Base-by-base conservation (phyloP, 371 early-diverging fungal species). In the Mucor lusitanicus region DNA sequence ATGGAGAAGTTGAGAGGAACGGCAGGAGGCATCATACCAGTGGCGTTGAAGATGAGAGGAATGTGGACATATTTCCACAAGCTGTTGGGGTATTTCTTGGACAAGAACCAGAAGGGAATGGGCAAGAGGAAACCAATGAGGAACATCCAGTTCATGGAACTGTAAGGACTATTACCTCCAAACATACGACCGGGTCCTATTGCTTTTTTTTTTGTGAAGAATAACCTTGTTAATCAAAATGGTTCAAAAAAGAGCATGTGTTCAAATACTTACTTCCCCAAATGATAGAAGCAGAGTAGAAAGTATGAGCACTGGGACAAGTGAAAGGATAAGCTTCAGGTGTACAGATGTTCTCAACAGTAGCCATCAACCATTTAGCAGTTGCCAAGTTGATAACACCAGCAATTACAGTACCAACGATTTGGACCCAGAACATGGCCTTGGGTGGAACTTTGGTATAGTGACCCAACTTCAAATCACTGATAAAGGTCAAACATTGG, bases 121-220 rank as follows among this genome's bases (percentile, higher is more conserved):
- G 91, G 90, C 0, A 91, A 64, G 30, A 91, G 11, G 35, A 85
- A 76, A 33, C 93, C 93, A 35, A 89, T 72, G 7, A 91, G 65
- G 78, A 91, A 90, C 67, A 88, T 82, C 68, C 80, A 90, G 21
- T 84, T 69, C 58, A 85, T 78, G 0, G 75, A 44, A 3, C 74
- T 69, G 68, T 92, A 92, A 3, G 84, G 80, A 0, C 88, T 86
- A 13, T 64, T 73, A 40, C 59, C 37, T 17, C 89, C 92, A 71
- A 92, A 93, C 84, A 91, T 85, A 12, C 78, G 82, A 6, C 67
- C 71, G 17, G 94, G 93, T 37, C 90, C 89, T 44, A 93, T 88
- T 6, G 37, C 82, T n/a, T n/a, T n/a, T n/a, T n/a, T n/a, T n/a
- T n/a, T n/a, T n/a, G n/a, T n/a, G n/a, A n/a, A n/a, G n/a, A n/a